Conservation (phyloP, 2,329 filamentous ascomycete genomes). For the Niveomyces coronatus region DNA sequence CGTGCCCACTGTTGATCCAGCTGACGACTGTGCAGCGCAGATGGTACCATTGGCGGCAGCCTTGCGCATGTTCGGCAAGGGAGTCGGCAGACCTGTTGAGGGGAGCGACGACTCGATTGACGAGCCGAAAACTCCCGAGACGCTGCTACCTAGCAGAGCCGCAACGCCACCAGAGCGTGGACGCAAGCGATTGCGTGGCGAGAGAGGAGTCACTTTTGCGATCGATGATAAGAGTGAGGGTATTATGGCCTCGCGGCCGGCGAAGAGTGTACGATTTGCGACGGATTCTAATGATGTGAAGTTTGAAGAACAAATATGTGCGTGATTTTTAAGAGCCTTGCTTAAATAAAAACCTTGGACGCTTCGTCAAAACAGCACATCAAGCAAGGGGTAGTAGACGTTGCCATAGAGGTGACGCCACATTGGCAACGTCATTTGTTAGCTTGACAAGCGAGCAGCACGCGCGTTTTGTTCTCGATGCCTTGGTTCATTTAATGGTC, state of each 20-base stretch:
- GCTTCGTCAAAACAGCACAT: too few relatives aligned
- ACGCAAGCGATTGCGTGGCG: background rate
- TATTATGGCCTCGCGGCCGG: background rate
- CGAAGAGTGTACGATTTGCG: constrained; percentile 6
- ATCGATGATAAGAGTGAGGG: background rate
- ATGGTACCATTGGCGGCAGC: constrained; percentile 36
- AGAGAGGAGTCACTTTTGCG: background rate
- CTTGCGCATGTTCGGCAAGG: constrained; percentile 41
- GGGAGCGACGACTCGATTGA: constrained; percentile 37
- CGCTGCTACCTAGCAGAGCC: background rate
- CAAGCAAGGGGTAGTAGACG: too few relatives aligned
- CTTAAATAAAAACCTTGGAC: too few relatives aligned
- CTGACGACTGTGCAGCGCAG: constrained; percentile 30
- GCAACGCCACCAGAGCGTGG: background rate
- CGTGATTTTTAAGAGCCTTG: too few relatives aligned
- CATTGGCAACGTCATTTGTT: too few relatives aligned
- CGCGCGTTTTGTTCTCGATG: too few relatives aligned
- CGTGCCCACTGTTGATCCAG: constrained; percentile 20
- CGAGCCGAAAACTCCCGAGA: constrained; percentile 9
- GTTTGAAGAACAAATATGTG: too few relatives aligned
- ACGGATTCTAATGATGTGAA: background rate
- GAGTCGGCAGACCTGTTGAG: constrained; percentile 30
- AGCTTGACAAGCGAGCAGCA: too few relatives aligned
- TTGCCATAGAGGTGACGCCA: too few relatives aligned
- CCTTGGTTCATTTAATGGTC: too few relatives aligned